phyloP scores from a whole-genome alignment of 768 basidiomycete genomes.

The Pleurotus salmoneostramineus region DNA sequence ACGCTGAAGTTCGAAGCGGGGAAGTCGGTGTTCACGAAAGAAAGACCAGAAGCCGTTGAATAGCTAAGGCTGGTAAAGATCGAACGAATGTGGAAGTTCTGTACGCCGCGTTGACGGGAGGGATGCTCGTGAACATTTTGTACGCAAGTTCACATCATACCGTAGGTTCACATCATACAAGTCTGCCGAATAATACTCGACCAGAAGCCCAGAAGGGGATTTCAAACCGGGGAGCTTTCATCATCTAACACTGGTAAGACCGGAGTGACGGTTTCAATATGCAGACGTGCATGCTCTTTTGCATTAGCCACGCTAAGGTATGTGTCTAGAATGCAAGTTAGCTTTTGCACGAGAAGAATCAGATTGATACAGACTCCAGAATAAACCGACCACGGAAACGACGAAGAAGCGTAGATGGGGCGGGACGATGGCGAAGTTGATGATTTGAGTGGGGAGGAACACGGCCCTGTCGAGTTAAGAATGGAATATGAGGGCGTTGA shows the following conservation, averaged over 20 bases:
- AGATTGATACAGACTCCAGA: slow-evolving; percentile 65
- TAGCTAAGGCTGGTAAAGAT: too few species aligned
- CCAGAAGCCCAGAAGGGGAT: too few species aligned
- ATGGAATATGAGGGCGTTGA: too few species aligned
- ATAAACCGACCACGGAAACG: slow-evolving; percentile 73
- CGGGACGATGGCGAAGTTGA: slow-evolving; percentile 79
- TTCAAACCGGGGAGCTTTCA: not conserved
- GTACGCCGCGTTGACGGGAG: too few species aligned
- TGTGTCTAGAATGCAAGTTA: slow-evolving; percentile 36
- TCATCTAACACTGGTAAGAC: not conserved
- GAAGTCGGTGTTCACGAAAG: too few species aligned
- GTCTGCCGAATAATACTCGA: too few species aligned
- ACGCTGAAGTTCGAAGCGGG: too few species aligned
- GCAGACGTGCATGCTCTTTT: not conserved
- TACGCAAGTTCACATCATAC: too few species aligned
- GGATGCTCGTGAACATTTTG: too few species aligned
- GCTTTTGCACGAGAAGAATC: slow-evolving; percentile 1
- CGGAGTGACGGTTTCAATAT: not conserved
- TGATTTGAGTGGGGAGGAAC: slow-evolving; percentile 70
- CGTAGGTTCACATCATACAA: too few species aligned
- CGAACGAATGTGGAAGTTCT: too few species aligned
- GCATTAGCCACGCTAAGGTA: slow-evolving; percentile 61
- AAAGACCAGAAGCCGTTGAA: too few species aligned
- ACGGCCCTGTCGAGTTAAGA: slow-evolving; percentile 45
- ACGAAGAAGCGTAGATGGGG: slow-evolving; percentile 72